phyloP scores from a whole-genome alignment of 2,329 filamentous ascomycete genomes.

The Colletotrichum gloeosporioides region DNA sequence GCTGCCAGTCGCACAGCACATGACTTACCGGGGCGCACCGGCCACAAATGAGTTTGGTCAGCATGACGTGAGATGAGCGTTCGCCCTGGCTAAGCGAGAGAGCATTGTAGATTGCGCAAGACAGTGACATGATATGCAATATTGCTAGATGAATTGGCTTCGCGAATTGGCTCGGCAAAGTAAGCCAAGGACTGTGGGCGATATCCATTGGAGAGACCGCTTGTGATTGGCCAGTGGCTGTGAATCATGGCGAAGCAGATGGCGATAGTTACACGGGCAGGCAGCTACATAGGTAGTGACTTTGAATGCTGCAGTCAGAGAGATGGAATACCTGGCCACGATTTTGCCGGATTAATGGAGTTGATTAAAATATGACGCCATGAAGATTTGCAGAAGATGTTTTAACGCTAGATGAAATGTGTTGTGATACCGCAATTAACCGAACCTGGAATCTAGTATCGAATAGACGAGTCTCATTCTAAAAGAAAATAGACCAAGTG shows the following conservation, averaged over 20 bases:
- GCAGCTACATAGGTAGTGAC: background rate
- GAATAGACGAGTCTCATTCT: background rate
- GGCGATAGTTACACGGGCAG: background rate
- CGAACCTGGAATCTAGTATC: background rate
- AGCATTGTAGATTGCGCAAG: background rate
- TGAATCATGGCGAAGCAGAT: background rate
- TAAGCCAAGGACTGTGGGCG: background rate
- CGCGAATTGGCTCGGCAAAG: background rate
- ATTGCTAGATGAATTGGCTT: background rate
- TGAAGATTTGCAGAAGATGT: background rate
- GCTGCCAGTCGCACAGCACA: background rate
- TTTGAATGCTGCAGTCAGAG: background rate
- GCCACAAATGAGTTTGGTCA: background rate
- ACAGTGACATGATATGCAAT: background rate
- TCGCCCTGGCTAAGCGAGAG: background rate
- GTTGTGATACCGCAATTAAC: background rate
- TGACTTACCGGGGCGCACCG: background rate
- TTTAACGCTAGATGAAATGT: background rate
- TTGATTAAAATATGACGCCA: accelerated
- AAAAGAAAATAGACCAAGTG: background rate
- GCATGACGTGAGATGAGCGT: background rate
- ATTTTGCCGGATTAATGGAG: accelerated
- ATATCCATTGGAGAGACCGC: background rate
- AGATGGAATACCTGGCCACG: background rate
- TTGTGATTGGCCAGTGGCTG: background rate